Conservation (phyloP, 352 stramenopile species). For the Globisporangium acanthophoron region DNA sequence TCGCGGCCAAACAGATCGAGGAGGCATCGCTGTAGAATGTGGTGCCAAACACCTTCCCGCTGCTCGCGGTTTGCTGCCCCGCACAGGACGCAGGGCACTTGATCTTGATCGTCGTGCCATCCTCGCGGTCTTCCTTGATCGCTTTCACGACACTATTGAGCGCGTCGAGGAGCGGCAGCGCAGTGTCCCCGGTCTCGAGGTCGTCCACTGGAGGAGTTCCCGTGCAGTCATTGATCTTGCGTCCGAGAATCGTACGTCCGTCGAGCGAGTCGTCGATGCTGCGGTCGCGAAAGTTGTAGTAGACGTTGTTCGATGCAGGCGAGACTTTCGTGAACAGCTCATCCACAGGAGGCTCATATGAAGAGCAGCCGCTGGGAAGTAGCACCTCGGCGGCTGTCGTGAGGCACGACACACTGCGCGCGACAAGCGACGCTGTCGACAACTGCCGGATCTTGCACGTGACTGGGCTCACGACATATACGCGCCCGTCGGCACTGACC, state of each 20-base stretch:
- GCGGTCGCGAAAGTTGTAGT: constrained; percentile 88
- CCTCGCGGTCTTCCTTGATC: constrained; percentile 83
- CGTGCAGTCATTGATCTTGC: constrained; percentile 89
- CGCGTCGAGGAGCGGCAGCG: constrained; percentile 27
- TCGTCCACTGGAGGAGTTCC: constrained; percentile 83
- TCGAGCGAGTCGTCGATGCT: constrained; percentile 31
- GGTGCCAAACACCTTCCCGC: constrained; percentile 49
- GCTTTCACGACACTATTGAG: constrained; percentile 14
- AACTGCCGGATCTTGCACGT: constrained; percentile 89
- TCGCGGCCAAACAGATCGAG: constrained; percentile 88
- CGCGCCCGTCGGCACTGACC: constrained; percentile 76
- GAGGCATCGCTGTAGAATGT: constrained; percentile 86
- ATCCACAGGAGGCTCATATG: constrained; percentile 91
- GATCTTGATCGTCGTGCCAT: constrained; percentile 86
- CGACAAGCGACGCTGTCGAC: constrained; percentile 60
- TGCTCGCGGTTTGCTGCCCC: neutral
- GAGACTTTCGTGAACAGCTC: constrained; percentile 77
- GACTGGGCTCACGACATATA: constrained; percentile 89
- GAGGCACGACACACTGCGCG: constrained; percentile 61
- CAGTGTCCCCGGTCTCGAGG: constrained; percentile 65
- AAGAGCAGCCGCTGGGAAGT: constrained; percentile 90
- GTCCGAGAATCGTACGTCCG: constrained; percentile 40
- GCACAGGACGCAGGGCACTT: constrained; percentile 64
- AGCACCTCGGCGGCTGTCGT: constrained; percentile 82
- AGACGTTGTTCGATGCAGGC: constrained; percentile 85